Conservation (phyloP, 495 filamentous ascomycete genomes). For the Aspergillus saccharolyticus region DNA sequence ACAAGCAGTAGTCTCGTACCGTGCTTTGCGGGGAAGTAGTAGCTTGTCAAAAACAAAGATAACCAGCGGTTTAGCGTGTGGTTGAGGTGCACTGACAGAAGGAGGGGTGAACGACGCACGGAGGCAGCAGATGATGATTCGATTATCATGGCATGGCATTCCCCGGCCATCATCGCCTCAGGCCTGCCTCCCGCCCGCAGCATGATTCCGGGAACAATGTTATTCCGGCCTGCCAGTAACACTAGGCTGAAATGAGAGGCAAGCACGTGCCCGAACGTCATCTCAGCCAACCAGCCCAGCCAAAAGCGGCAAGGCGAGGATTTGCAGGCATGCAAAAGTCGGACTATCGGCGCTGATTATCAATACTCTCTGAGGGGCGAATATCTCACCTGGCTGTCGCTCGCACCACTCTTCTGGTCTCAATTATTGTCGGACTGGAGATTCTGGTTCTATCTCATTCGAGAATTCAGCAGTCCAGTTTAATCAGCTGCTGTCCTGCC, state of each 20-base stretch:
- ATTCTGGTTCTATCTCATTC: neutral
- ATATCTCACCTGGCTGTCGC: neutral
- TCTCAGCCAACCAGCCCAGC: slow-evolving; percentile 4
- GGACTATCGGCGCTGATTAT: slow-evolving; percentile 20
- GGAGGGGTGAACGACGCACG: too few species aligned
- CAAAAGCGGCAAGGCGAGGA: slow-evolving; percentile 20
- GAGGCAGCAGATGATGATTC: too few species aligned
- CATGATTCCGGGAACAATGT: too few species aligned
- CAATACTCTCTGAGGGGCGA: slow-evolving; percentile 8
- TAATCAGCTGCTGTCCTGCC: neutral
- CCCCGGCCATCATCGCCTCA: too few species aligned
- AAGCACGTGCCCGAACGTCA: slow-evolving; percentile 15
- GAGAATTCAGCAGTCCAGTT: neutral
- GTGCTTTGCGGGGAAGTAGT: neutral
- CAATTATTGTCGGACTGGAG: neutral
- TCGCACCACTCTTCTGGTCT: neutral
- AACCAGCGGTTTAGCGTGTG: too few species aligned
- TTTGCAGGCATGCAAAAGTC: neutral
- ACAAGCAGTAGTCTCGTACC: neutral
- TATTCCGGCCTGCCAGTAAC: too few species aligned
- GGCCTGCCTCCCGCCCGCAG: too few species aligned
- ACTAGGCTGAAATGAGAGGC: neutral
- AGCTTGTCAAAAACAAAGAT: too few species aligned
- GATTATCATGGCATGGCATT: too few species aligned
- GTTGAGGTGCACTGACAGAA: too few species aligned